These are phyloP conservation scores for Verbascum thapsus DNA, from an alignment of 257 asterid species.

Conservation along the genomic window DNA sequence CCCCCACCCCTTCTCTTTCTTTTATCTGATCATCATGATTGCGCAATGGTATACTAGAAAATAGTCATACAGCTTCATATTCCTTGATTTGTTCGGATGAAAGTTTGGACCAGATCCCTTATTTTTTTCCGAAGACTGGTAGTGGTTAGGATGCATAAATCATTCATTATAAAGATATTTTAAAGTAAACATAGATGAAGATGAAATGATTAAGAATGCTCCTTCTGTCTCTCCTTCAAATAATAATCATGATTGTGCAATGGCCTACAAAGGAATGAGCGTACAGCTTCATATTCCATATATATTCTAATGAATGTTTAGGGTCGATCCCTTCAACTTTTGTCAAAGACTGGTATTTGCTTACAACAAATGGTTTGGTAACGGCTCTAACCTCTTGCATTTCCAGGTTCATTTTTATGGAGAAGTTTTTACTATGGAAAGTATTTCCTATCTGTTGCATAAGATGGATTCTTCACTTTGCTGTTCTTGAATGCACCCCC, in stretches of 20 bases:
- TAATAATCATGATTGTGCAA: slow-evolving; percentile 24
- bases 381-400: slow-evolving; percentile 16
- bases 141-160: too few species aligned
- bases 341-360: slow-evolving; percentile 2
- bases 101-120: not conserved
- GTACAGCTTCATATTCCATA: not conserved
- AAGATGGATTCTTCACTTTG: slow-evolving; percentile 93
- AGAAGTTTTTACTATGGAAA: slow-evolving; percentile 91
- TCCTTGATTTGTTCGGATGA: slow-evolving; percentile 1
- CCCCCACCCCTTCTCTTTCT: slow-evolving; percentile 4
- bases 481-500: slow-evolving; percentile 79
- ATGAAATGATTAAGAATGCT: slow-evolving; percentile 16
- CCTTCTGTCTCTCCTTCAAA: slow-evolving; percentile 16
- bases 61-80: not conserved
- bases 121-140: not conserved
- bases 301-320: not conserved
- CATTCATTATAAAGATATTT: slow-evolving; percentile 4
- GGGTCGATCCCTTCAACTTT: not conserved
- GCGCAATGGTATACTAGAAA: slow-evolving; percentile 5
- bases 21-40: slow-evolving; percentile 28
- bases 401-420: slow-evolving; percentile 81
- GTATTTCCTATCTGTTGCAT: slow-evolving; percentile 82
- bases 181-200: not conserved
- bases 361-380: not conserved
- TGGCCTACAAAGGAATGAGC: not conserved